Evolutionary conservation across 108 stramenopile genomes (phyloP), one percentile per base, ranked within the genome.

Genomic region (Skeletonema menzelii): DNA sequence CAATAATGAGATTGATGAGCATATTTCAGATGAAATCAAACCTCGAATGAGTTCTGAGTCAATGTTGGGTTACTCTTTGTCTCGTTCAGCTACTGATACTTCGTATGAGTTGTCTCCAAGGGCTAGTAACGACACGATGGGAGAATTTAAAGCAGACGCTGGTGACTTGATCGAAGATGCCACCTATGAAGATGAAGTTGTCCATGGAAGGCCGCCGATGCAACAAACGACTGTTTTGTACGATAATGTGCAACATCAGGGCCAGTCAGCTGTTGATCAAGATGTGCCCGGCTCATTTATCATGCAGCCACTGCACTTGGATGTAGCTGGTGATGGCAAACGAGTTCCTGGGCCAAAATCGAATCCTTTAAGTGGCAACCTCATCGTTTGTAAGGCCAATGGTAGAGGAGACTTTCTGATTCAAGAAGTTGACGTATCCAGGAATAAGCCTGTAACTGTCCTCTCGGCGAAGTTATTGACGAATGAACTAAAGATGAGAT

Each of bases 351-450:
- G 49, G 32, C 91, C 91, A 30, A 70, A 67, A 3, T 59, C 65
- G 15, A 94, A 94, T 81, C 93, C 91, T 15, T 60, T 88, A 27
- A 85, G 76, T 58, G 89, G 89, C 27, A 94, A 94, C 73, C 47
- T 89, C 0, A 88, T 94, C 58, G 47, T 78, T 26, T 88, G 85
- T 44, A 65, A 64, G 20, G 61, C 82, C 40, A 20, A 59, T 8
- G 40, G 32, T 34, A 46, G 63, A 32, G 75, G 73, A 12, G 80
- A 78, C 17, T 63, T 77, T 49, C 73, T 76, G 40, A 75, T 90
- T 44, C 47, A 77, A 56, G 84, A 91, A 70, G 56, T 84, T 53
- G 82, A 82, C 61, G 31, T 71, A 3, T 65, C 49, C 46, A 57
- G 32, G 8, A 62, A 35, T 19, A 28, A 38, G 12, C 59, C 70